A percentile compares a stretch with the other conserved stretches of the same genome.
Conservation (phyloP, 2,329 filamentous ascomycete species). For the Botrytis elliptica region DNA sequence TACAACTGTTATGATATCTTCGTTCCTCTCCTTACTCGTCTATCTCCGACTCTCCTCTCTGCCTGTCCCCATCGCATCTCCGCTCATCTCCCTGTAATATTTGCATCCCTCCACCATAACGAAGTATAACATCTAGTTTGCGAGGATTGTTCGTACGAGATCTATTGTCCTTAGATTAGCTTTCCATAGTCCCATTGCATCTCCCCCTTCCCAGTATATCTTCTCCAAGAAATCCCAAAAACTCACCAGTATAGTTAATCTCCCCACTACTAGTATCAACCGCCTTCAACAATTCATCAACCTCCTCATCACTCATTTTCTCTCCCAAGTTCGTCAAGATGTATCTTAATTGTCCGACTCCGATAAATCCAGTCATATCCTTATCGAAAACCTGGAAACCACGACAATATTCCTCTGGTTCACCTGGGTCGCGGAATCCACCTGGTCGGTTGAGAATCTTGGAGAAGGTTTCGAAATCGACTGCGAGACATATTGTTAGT, state of each 20-base stretch:
- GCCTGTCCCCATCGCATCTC: background rate
- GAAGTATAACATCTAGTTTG: constrained; percentile 58
- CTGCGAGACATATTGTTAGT: constrained; percentile 47
- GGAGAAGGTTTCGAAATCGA: constrained; percentile 97
- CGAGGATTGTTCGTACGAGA: constrained; percentile 81
- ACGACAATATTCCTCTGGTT: constrained; percentile 96
- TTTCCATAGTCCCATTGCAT: background rate
- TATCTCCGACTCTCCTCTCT: background rate
- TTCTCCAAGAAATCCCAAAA: background rate
- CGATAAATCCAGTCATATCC: constrained; percentile 97
- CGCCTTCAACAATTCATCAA: constrained; percentile 97
- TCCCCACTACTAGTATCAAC: constrained; percentile 95
- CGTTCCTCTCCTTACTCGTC: constrained; percentile 16
- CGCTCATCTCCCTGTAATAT: background rate
- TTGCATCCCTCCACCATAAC: background rate
- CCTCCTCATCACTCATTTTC: constrained; percentile 99
- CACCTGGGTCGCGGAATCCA: constrained; percentile 96
- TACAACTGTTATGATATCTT: constrained; percentile 27
- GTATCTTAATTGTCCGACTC: constrained; percentile 96
- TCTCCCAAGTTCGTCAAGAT: constrained; percentile 96
- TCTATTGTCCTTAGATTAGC: constrained; percentile 48
- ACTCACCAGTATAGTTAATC: constrained; percentile 92
- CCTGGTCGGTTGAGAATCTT: constrained; percentile 96
- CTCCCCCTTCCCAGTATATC: background rate
- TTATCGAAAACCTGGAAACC: constrained; percentile 99